Evolutionary conservation across 2,329 filamentous ascomycete genomes (phyloP), one percentile per base, ranked within the genome.

Genomic region (Didymella pomorum): DNA sequence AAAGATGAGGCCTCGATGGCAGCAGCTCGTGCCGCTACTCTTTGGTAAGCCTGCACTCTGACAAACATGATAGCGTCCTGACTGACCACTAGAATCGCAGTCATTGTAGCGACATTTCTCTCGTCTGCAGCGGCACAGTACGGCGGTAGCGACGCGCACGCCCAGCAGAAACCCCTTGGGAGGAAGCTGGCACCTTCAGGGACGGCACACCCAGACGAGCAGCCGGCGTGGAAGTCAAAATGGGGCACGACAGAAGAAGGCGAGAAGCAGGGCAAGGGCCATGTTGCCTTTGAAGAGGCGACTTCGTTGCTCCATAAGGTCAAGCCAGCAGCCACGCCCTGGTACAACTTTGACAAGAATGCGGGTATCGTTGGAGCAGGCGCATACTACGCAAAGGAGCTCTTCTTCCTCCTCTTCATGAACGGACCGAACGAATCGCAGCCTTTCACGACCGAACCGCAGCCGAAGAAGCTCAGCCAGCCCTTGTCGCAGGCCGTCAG

Each of bases 371-470:
- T 88, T 6, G 84, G 84, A 37, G 81, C 82, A 56, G 79, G 82
- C 35, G 78, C 82, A 63, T 82, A 89, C 78, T 90, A 89, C 71
- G 82, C 83, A 37, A 85, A 86, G 67, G 80, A 88, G 71, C 76
- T 85, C 21, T 87, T 90, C 70, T 83, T 85, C 45, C 77, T 88
- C 28, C 77, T 90, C 18, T 89, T 89, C 72, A 84, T 89, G 80
- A 88, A 88, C 67, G 81, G 83, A 1, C 86, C 87, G 1, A 75
- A 80, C 16, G 75, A 80, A 37, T 78, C 81, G 29, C 78, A 82
- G 9, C 74, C 78, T 4, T 75, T 78, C n/a, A 76, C 75, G 6
- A 69, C 68, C 28, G 70, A 73, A 21, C 56, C 74, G 12, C 69
- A 76, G 29, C 66, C 78, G 10, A 78, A 72, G 68, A 81, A 80